phyloP scores from a whole-genome alignment of 371 early-diverging fungal species.

The Blakeslea trispora region DNA sequence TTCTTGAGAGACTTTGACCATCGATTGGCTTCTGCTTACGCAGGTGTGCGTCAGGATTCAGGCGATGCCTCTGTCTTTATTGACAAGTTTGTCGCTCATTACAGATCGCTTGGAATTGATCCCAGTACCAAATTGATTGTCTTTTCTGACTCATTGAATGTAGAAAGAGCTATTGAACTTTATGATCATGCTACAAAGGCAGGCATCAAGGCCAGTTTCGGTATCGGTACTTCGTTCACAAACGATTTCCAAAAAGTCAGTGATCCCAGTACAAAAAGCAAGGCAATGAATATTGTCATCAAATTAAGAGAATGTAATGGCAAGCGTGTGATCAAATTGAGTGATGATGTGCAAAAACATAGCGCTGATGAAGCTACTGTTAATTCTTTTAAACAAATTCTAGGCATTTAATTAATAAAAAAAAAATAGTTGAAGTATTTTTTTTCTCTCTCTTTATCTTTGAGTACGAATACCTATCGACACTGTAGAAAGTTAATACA shows the following conservation, averaged over 20 bases:
- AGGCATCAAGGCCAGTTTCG: conserved; percentile 65
- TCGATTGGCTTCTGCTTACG: conserved; percentile 53
- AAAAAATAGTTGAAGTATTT: too few species aligned
- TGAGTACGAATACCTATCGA: too few species aligned
- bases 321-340: conserved; percentile 70
- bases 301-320: conserved; percentile 66
- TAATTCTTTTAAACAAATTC: conserved; percentile 39
- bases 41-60: conserved; percentile 77
- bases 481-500: too few species aligned
- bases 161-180: conserved; percentile 54
- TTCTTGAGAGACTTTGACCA: conserved; percentile 66
- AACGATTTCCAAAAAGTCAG: conserved; percentile 63
- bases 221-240: conserved; percentile 80
- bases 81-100: conserved; percentile 56
- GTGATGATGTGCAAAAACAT: conserved; percentile 69
- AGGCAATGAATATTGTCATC: conserved; percentile 76
- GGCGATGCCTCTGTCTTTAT: conserved; percentile 67
- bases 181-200: conserved; percentile 42
- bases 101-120: conserved; percentile 59
- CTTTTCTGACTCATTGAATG: conserved; percentile 72
- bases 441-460: too few species aligned
- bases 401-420: conserved; percentile 32
- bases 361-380: conserved; percentile 61
- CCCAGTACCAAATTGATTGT: conserved; percentile 64
- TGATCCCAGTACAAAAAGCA: conserved; percentile 39